Percentiles rank a stretch among this genome's conserved stretches.
Evolutionary conservation across 2,329 filamentous ascomycete species (phyloP).

Genomic region (Neonectria faginata): DNA sequence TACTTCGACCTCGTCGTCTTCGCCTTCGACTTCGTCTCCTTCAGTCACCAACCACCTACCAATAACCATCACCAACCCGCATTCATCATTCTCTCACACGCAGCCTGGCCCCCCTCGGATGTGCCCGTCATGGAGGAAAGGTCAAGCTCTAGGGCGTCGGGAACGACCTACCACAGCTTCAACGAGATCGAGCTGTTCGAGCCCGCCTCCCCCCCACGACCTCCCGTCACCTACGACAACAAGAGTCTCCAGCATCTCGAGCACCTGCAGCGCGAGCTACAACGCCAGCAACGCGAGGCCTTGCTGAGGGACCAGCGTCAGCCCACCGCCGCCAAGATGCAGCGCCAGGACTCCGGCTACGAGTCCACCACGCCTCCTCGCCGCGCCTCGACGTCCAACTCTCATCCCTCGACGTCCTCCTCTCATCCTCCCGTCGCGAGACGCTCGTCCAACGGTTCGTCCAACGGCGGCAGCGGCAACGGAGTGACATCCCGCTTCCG

Average conservation of each 20-base stretch:
- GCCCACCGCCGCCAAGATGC: constrained; percentile 55
- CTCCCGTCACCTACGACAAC: constrained; percentile 40
- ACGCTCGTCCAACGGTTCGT: constrained; percentile 51
- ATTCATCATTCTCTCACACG: background rate
- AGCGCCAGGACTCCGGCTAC: constrained; percentile 70
- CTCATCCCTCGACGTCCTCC: constrained; percentile 51
- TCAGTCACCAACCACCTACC: background rate
- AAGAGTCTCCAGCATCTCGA: constrained; percentile 38
- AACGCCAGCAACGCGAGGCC: constrained; percentile 38
- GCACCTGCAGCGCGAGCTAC: constrained; percentile 38
- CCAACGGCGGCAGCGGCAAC: constrained; percentile 27
- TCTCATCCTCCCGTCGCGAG: constrained; percentile 47
- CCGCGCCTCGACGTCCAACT: constrained; percentile 52
- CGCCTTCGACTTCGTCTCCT: background rate
- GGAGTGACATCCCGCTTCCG: constrained; percentile 48
- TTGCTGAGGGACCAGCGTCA: constrained; percentile 48
- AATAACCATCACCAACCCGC: background rate
- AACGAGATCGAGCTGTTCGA: constrained; percentile 62
- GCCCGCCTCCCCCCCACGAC: constrained; percentile 49
- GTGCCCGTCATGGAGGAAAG: constrained; percentile 48
- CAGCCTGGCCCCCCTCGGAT: constrained; percentile 32
- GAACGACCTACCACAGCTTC: constrained; percentile 67
- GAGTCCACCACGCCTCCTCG: constrained; percentile 60
- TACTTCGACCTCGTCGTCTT: too few relatives aligned
- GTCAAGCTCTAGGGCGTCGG: constrained; percentile 59